Evolutionary conservation across 2,329 filamentous ascomycete species (phyloP), one percentile per base, ranked within the genome.

Genomic region (Colletotrichum sp.): DNA sequence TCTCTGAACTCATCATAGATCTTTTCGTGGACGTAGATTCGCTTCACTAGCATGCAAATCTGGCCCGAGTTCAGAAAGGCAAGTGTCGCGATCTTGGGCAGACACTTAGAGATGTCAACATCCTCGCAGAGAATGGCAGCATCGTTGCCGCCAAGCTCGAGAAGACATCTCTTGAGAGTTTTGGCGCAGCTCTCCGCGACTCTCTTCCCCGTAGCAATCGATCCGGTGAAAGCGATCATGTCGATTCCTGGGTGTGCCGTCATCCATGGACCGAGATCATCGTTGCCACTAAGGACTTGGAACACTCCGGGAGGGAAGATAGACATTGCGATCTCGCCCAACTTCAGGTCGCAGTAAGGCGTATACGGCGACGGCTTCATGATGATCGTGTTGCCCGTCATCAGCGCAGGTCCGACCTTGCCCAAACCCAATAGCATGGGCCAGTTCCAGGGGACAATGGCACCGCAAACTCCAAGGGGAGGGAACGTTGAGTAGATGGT

Each of bases 191-290:
- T 84, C 68, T 87, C 87, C 85, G 92, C 89, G 65, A 93, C 89
- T 80, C 87, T 88, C 85, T 92, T 93, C 4, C 92, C 92, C 0
- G 90, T 92, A 0, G 86, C 84, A 6, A 86, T 90, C 9, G 90
- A 92, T 3, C 92, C 92, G 0, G 92, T 93, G 83, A 94, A 93
- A 77, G 86, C 87, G 79, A 93, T 89, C 86, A 92, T 93, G 72
- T 89, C 86, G 69, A 93, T 88, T 26, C 86, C 89, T 0, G 90
- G 90, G 78, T 93, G 92, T 14, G 81, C 81, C 0, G 90, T 92
- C 67, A 93, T 82, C 86, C 86, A 87, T 2, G 89, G 90, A 6
- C 92, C 92, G 9, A 93, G 87, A 60, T 86, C 85, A 78, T 93
- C 91, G 67, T 90, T 90, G 13, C 92, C 92, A 65, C 89, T 89